These are phyloP conservation scores for Trametes sanguinea DNA, from an alignment of 768 basidiomycete genomes.

Conservation along the genomic window DNA sequence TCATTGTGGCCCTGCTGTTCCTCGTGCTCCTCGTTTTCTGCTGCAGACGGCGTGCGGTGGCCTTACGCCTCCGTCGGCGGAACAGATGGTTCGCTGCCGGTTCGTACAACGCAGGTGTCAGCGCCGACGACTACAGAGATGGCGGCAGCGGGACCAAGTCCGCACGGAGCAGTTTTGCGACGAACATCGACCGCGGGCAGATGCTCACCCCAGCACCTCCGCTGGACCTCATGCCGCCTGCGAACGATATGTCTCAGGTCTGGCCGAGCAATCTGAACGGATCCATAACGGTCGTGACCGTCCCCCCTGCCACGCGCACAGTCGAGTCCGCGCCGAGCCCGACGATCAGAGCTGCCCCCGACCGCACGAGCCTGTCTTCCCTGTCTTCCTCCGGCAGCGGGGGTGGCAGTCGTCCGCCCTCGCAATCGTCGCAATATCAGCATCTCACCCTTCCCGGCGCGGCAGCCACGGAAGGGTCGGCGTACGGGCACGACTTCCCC, in stretches of 20 bases:
- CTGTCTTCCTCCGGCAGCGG: conserved; percentile 32
- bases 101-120: conserved; percentile 6
- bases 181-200: conserved; percentile 42
- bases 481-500: conserved; percentile 30
- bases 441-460: conserved; percentile 17
- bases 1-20: conserved; percentile 34
- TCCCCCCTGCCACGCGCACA: conserved; percentile 19
- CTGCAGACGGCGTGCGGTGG: conserved; percentile 48
- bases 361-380: conserved; percentile 35
- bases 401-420: conserved; percentile 10
- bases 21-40: conserved; percentile 43
- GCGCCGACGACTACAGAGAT: conserved; percentile 25
- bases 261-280: conserved; percentile 21
- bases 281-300: conserved; percentile 15
- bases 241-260: conserved; percentile 13
- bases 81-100: conserved; percentile 48
- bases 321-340: conserved; percentile 21
- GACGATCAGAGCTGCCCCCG: conserved; percentile 26
- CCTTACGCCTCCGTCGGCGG: conserved; percentile 45
- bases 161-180: conserved; percentile 64
- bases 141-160: conserved; percentile 23
- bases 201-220: conserved; percentile 13
- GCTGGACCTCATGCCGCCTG: not conserved
- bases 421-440: conserved; percentile 18
- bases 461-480: conserved; percentile 15